These are phyloP conservation scores for Passiflora organensis DNA, from an alignment of 345 rosid species.

Conservation along the genomic window DNA sequence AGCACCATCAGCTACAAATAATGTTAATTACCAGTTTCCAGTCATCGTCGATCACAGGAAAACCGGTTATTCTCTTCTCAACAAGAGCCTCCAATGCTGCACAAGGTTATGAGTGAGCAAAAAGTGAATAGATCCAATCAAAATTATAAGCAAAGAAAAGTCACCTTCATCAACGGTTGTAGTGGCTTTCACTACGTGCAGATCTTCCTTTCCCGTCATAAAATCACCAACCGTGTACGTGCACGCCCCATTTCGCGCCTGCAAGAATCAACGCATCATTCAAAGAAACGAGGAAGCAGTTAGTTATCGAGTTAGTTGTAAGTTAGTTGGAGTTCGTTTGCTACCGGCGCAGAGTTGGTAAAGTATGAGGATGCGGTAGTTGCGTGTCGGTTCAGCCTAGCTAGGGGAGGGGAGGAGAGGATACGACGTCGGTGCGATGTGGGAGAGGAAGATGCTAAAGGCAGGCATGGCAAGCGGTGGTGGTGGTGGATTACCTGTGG, in stretches of 20 bases:
- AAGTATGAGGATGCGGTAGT: neutral
- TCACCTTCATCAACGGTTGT: constrained; percentile 84
- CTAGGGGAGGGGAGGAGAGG: neutral
- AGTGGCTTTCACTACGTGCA: constrained; percentile 67
- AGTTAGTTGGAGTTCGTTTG: neutral
- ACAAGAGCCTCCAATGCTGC: constrained; percentile 71
- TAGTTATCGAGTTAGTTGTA: too few relatives aligned
- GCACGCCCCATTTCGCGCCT: constrained; percentile 49
- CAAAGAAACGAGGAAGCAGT: neutral
- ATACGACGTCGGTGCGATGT: neutral
- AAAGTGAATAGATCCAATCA: neutral
- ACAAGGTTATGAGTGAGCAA: constrained; percentile 3
- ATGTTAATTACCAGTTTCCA: constrained; percentile 80
- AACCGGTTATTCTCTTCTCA: constrained; percentile 73
- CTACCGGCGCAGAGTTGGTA: neutral
- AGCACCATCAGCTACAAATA: too few relatives aligned
- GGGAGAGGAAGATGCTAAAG: neutral
- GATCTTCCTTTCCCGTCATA: constrained; percentile 71
- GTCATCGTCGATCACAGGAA: constrained; percentile 84
- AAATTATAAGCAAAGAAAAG: constrained; percentile 4
- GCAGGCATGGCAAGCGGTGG: neutral
- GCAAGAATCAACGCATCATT: constrained; percentile 10
- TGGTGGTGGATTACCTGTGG: neutral
- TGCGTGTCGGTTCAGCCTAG: neutral
- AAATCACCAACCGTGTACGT: constrained; percentile 77